Evolutionary conservation across 305 asterid genomes (phyloP), one percentile per base, ranked within the genome.

Genomic region (Fraxinus baroniana): DNA sequence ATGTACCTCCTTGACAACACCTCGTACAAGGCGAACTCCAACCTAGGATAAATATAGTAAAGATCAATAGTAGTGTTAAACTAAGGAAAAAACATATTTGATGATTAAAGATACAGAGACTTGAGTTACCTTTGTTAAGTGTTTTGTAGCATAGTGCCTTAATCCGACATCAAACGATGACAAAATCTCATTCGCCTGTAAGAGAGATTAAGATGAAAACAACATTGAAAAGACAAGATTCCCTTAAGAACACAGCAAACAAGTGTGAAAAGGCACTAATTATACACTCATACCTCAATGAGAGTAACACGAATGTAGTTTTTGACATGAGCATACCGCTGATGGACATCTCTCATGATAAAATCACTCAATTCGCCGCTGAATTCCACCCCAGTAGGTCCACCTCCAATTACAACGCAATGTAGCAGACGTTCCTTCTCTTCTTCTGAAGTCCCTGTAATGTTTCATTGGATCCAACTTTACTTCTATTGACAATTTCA

Each of bases 331-430:
- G 93, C 79, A 76, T 91, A 94, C 18, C 91, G 88, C 84, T 91
- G 93, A 10, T 89, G 90, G 64, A 87, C 98, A 87, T 94, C 97
- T 87, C 95, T 93, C 88, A 82, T 92, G 30, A 94, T 94, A 68
- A 94, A 94, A 86, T 94, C 98, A 76, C 98, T 94, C 86, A 94
- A 78, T 85, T 94, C 98, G 5, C 98, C 98, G 7, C 97, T 93
- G 55, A 94, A 94, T 84, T 94, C 98, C 55, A 94, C 98, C 24
- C 98, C 97, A 10, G 98, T 94, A n/a, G 98, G 98, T 78, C 98
- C 98, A 64, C 98, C 98, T 71, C 98, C 97, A 13, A 94, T 88
- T 39, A 93, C 98, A 20, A 94, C 98, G 77, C 97, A 94, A 57
- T 94, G 98, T 79, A 94, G 82, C 64, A 94, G 88, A 28, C 90